Conservation (phyloP, 495 filamentous ascomycete genomes). For the Collariella sp. region DNA sequence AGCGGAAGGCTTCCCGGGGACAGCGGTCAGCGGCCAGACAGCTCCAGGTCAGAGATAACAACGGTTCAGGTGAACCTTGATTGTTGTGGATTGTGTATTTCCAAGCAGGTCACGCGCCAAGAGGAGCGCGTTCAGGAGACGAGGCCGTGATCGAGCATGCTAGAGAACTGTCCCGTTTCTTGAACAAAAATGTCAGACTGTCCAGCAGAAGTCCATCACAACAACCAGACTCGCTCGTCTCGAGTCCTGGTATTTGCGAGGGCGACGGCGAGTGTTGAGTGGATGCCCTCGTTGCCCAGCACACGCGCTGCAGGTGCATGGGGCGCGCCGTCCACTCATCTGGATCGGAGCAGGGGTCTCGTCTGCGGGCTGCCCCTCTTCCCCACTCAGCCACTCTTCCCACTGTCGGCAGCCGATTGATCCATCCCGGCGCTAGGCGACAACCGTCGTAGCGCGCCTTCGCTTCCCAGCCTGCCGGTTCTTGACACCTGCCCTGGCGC, state of each 20-base stretch:
- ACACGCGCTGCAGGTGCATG: slow-evolving; percentile 14
- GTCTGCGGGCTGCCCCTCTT: slow-evolving; percentile 1
- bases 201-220: slow-evolving; percentile 5
- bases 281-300: slow-evolving; percentile 11
- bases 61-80: neutral
- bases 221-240: neutral
- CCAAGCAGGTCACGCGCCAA: slow-evolving; percentile 9
- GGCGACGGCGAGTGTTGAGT: neutral
- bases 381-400: neutral
- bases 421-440: slow-evolving; percentile 16
- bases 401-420: slow-evolving; percentile 14
- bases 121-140: neutral
- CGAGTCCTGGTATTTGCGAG: slow-evolving; percentile 6
- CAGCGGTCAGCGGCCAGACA: slow-evolving; percentile 5
- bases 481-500: neutral
- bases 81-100: neutral
- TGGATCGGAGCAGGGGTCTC: slow-evolving; percentile 9
- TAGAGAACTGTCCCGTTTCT: neutral
- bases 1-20: slow-evolving; percentile 21
- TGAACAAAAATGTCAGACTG: neutral
- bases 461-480: slow-evolving; percentile 17
- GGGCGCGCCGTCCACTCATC: neutral
- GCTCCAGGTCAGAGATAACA: neutral
- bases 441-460: neutral
- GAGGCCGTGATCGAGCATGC: neutral